A percentile compares a stretch with the other conserved stretches of the same genome.
Conservation (phyloP, 116 monocot genomes). For the Phalaenopsis hybrid region DNA sequence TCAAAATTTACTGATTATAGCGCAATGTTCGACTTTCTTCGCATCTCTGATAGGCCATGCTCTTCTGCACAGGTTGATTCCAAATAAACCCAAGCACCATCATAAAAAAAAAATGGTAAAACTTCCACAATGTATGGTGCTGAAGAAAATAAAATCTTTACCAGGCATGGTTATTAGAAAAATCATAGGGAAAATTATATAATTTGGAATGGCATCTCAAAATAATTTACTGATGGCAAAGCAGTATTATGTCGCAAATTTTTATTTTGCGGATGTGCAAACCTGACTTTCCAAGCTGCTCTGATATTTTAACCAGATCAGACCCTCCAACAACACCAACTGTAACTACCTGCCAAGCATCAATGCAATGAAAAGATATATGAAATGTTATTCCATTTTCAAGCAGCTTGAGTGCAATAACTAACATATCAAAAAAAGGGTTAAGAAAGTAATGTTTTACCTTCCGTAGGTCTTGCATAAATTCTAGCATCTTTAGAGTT, state of each 20-base stretch:
- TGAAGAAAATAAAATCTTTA: background rate
- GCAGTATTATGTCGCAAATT: background rate
- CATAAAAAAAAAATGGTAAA: background rate
- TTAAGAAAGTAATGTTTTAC: constrained; percentile 19
- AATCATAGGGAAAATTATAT: background rate
- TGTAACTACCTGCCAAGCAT: constrained; percentile 61
- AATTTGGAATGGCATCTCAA: background rate
- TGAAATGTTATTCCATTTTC: background rate
- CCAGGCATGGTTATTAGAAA: background rate
- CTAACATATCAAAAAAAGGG: background rate
- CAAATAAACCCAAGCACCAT: background rate
- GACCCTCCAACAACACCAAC: constrained; percentile 97
- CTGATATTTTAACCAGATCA: constrained; percentile 88
- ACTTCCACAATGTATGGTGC: background rate
- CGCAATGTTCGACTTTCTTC: background rate
- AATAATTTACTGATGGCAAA: background rate
- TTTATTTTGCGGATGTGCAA: background rate
- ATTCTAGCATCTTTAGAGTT: constrained; percentile 70
- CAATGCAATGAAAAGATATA: background rate
- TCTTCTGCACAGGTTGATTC: background rate
- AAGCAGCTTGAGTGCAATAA: background rate
- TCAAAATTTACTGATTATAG: no score
- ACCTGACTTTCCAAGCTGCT: constrained; percentile 92
- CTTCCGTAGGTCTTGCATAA: constrained; percentile 69
- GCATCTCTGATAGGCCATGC: background rate